A percentile compares a stretch with the other conserved stretches of the same genome.
phyloP scores from a whole-genome alignment of 768 basidiomycete species.

The Tulasnella sp. region DNA sequence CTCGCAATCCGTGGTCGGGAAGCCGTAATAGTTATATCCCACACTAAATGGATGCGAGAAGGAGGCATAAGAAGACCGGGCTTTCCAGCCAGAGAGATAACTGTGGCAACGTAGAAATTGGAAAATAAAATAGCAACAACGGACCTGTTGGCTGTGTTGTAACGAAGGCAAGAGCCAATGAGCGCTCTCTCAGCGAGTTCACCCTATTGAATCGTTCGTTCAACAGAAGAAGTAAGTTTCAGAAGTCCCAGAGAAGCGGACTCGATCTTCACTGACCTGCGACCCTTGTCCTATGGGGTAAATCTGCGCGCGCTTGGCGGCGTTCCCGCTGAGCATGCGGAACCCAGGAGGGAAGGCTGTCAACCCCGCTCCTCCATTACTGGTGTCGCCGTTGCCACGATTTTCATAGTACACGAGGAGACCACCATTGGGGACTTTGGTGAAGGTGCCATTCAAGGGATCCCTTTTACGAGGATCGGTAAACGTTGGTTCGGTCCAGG shows the following conservation, averaged over 20 bases:
- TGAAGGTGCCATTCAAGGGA: slow-evolving; percentile 6
- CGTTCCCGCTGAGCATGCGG: slow-evolving; percentile 17
- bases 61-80: too few species aligned
- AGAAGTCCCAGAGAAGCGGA: too few species aligned
- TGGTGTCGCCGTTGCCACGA: neutral
- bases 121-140: neutral
- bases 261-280: too few species aligned
- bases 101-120: too few species aligned
- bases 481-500: too few species aligned
- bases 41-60: too few species aligned
- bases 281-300: slow-evolving; percentile 23
- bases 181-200: slow-evolving; percentile 34
- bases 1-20: slow-evolving; percentile 36
- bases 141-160: neutral
- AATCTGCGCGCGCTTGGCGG: slow-evolving; percentile 2
- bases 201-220: too few species aligned
- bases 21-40: slow-evolving; percentile 24
- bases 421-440: slow-evolving; percentile 13
- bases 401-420: slow-evolving; percentile 16
- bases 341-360: slow-evolving; percentile 15
- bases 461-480: neutral
- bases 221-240: too few species aligned
- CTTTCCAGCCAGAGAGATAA: too few species aligned
- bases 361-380: slow-evolving; percentile 4
- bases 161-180: slow-evolving; percentile 30